Evolutionary conservation across 768 basidiomycete genomes (phyloP), one percentile per base, ranked within the genome.

Genomic region (Hericium erinaceus): DNA sequence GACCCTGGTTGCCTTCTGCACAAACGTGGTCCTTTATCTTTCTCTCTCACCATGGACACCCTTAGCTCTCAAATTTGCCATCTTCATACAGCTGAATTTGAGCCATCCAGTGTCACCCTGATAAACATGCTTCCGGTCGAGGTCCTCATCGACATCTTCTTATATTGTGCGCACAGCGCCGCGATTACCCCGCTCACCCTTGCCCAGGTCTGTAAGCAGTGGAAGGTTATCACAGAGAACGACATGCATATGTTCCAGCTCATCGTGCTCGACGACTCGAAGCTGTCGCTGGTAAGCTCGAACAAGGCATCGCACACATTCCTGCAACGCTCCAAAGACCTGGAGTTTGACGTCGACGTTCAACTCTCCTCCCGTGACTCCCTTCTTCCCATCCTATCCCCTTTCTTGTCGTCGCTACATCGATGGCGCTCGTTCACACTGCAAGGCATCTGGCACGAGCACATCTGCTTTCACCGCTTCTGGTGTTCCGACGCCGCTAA

Each of bases 161-260:
- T 62, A 8, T 59, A 67, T 3, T 73, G 72, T 40, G 75, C 60
- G 15, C 61, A 58, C 16, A 66, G 64, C 38, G 58, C 63, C 28
- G 69, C 79, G 8, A 69, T 79, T 26, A 71, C 75, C 0, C 81
- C 81, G 4, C 67, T 86, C 54, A 68, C 65, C 15, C 67, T 89
- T 39, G 74, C 74, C 28, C 63, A 67, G 18, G 84, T 89, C 26
- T 88, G 82, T 55, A 74, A 66, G 20, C 72, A 74, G 60, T 91
- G 88, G 87, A 74, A 73, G 59, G 70, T 74, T 40, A 69, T 87
- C 46, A 75, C 80, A 39, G 65, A 77, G 63, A 68, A 74, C 1
- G 80, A 80, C 0, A 85, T 87, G 0, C 68, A 73, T 33, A 64
- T 84, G 49, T 90, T 87, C 88, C 81, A 81, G 63, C 69, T 67